Base-by-base conservation (phyloP, 1,139 yeast species). In the Geotrichum siamense region DNA sequence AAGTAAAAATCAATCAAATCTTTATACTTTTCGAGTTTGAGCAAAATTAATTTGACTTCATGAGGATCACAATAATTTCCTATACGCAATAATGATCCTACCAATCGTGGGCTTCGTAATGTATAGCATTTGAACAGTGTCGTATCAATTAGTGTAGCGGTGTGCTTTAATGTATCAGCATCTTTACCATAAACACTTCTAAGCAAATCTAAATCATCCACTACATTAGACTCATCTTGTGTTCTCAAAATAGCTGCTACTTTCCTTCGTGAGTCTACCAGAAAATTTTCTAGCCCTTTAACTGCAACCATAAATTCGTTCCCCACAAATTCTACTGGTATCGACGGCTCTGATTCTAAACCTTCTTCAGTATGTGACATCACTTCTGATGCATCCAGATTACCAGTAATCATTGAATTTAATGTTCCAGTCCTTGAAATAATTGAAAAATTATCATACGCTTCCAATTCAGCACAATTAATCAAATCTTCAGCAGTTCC, bases 1-100 rank as follows among this genome's bases (percentile, higher is more conserved):
- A 69, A 80, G 56, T 82, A 85, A 57, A 85, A 91, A 57, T 85
- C 95, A 12, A 86, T 72, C 35, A 91, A 68, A 53, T 87, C 96
- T 37, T 73, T 74, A 55, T 77, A 73, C 57, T 76, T 73, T 4
- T 69, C 68, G 6, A 72, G 67, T 27, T 69, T 64, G n/a, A 68
- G 66, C 28, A 89, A 70, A 44, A 76, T 70, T 4, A 66, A 62
- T 44, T 76, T 75, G 2, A 86, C 95, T 2, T 76, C 71, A 1
- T 66, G 66, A 1, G 82, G 72, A 55, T 82, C 81, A 65, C 96
- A 86, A 50, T 70, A 69, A 58, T 89, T 91, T 33, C 76, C 75
- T 1, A 87, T 71, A 43, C 97, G 69, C 5, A 91, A 70, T 27
- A 91, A 72, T 0, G 97, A 93, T 0, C 94, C 95, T 15, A 91